A percentile compares a stretch with the other conserved stretches of the same genome.
Evolutionary conservation across 306 rosid genomes (phyloP).

Genomic region (Cicer bijugum): DNA sequence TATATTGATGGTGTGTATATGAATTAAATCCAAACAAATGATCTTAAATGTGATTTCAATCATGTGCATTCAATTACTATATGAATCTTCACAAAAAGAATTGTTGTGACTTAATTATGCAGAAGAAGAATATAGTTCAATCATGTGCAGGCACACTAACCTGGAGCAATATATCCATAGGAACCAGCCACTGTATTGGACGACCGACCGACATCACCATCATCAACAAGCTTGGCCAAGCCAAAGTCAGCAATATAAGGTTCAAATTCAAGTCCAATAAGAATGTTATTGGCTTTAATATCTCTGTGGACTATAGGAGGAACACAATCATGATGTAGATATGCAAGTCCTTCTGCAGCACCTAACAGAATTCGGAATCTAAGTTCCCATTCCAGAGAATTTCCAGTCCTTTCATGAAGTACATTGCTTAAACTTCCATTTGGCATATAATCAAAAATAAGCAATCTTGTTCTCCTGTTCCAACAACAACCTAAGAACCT

Average conservation of each 20-base stretch:
- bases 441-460: constrained; percentile 92
- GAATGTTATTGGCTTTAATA: constrained; percentile 95
- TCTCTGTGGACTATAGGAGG: constrained; percentile 98
- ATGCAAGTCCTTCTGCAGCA: constrained; percentile 91
- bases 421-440: constrained; percentile 85
- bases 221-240: constrained; percentile 89
- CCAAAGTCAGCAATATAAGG: constrained; percentile 97
- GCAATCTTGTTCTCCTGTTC: constrained; percentile 76
- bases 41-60: neutral
- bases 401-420: constrained; percentile 82
- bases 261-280: constrained; percentile 91
- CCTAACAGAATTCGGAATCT: constrained; percentile 85
- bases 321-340: constrained; percentile 93
- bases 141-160: constrained; percentile 50
- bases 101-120: neutral
- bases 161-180: constrained; percentile 98
- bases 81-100: too few species aligned
- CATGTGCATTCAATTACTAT: neutral
- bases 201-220: constrained; percentile 75
- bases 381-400: constrained; percentile 87
- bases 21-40: neutral
- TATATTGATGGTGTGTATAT: neutral
- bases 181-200: constrained; percentile 96
- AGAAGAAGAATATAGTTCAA: neutral
- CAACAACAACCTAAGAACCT: constrained; percentile 85